Percentiles rank a stretch among this genome's conserved stretches.
Evolutionary conservation across 75 land plant genomes (phyloP).

Genomic region (Ceratopteris richardii): DNA sequence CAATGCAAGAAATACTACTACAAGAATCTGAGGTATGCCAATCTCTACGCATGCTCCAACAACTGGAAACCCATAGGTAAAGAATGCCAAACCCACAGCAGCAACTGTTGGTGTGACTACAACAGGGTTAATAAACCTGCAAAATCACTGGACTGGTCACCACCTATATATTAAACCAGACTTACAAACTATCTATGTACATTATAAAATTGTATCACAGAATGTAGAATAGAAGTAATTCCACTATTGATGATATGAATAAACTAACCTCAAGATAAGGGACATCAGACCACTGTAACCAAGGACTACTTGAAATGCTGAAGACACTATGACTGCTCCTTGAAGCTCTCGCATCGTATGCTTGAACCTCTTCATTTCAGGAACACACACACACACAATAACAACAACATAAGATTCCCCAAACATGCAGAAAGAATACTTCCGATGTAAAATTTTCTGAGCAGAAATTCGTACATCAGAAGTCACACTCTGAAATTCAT

Average conservation of each 20-base stretch:
- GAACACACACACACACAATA: background rate
- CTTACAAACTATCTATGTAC: background rate
- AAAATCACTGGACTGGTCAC: background rate
- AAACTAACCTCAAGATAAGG: slow-evolving; percentile 62
- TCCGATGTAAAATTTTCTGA: background rate
- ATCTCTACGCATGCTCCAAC: slow-evolving; percentile 83
- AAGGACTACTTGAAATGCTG: slow-evolving; percentile 60
- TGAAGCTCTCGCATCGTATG: slow-evolving; percentile 92
- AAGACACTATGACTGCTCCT: slow-evolving; percentile 87
- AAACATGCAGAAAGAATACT: background rate
- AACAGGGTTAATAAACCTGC: slow-evolving; percentile 85
- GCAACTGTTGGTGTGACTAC: slow-evolving; percentile 97
- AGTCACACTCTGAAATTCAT: slow-evolving; percentile 39
- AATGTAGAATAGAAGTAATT: too few species aligned
- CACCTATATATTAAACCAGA: background rate
- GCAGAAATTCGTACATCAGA: slow-evolving; percentile 47
- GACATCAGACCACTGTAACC: slow-evolving; percentile 95
- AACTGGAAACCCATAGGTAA: slow-evolving; percentile 87
- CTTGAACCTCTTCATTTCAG: slow-evolving; percentile 61
- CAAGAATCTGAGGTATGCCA: slow-evolving; percentile 60
- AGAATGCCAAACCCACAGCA: slow-evolving; percentile 88
- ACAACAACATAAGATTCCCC: background rate
- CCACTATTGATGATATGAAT: too few species aligned
- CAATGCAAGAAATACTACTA: slow-evolving; percentile 71
- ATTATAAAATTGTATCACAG: too few species aligned